Base-by-base conservation (phyloP, 306 rosid species). In the Trifolium fragiferum region DNA sequence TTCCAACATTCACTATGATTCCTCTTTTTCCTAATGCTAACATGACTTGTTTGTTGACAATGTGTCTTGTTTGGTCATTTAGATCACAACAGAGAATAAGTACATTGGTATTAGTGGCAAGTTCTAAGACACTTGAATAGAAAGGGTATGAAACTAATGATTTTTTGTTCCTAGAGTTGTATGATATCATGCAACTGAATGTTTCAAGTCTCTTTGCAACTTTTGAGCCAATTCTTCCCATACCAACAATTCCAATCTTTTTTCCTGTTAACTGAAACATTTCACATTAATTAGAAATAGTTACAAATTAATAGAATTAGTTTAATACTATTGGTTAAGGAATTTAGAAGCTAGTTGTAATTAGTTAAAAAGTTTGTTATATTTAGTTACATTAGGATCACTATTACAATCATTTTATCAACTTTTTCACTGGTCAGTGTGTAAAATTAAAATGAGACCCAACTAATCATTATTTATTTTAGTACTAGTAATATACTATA, bases 41-140 rank as follows among this genome's bases (percentile, higher is more conserved):
- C 78, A 86, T 66, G 3, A 82, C 90, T 20, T 86, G 70, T 79
- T 59, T 78, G 73, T 83, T 74, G 16, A 89, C 72, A 23, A 84
- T 8, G 78, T 81, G 81, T 23, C 33, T 47, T 8, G 90, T 89
- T 82, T 86, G 66, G n/a, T 74, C 71, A 7, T 79, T 89, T 41
- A 89, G 50, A 0, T 70, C 80, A 79, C 89, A 87, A 20, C 89
- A 89, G 5, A 89, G 69, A n/a, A 89, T 20, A 10, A 89, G 84
- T 0, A 41, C 80, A 18, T 86, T 75, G 2, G 54, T 71, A 14
- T 79, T 59, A 6, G 66, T 57, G 18, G 93, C 86, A 11, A 89
- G 93, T 6, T 87, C 81, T 35, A 73, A 6, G 8, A 78, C 73
- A 71, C 27, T 72, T 5, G 86, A 49, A 77, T 86, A 83, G 66